Evolutionary conservation across 2,329 filamentous ascomycete species (phyloP).

Genomic region (Ceratocystis variospora): DNA sequence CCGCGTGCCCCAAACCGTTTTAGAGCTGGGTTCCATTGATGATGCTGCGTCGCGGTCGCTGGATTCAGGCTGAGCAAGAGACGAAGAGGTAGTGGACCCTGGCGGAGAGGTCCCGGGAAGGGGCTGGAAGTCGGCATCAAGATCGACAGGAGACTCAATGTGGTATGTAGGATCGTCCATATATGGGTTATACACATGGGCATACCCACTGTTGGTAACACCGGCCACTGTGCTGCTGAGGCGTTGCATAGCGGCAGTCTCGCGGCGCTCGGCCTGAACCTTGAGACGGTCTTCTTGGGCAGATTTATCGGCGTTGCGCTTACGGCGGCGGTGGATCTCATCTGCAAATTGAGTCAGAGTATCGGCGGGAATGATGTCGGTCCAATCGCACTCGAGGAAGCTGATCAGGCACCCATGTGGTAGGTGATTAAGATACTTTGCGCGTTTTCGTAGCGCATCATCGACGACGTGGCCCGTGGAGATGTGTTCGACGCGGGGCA

Average conservation of each 20-base stretch:
- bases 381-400: constrained; percentile 92
- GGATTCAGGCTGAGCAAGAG: neutral
- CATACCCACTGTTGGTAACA: neutral
- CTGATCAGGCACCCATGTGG: constrained; percentile 83
- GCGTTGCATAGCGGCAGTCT: constrained; percentile 54
- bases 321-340: constrained; percentile 64
- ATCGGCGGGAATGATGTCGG: constrained; percentile 65
- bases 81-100: constrained; percentile 24
- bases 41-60: constrained; percentile 21
- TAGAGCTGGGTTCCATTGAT: constrained; percentile 37
- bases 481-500: constrained; percentile 78
- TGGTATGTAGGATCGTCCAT: neutral
- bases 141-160: constrained; percentile 32
- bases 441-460: constrained; percentile 65
- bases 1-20: constrained; percentile 87
- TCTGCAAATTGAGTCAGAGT: constrained; percentile 60
- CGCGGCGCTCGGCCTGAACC: constrained; percentile 64
- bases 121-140: constrained; percentile 50
- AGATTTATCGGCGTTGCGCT: constrained; percentile 69
- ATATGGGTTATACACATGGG: neutral
- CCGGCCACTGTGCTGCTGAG: constrained; percentile 25
- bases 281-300: constrained; percentile 75
- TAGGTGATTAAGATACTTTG: constrained; percentile 76
- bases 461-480: constrained; percentile 80
- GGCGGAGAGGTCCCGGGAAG: constrained; percentile 41